Evolutionary conservation across 192 early-diverging fungal species (phyloP), one percentile per base, ranked within the genome.

Genomic region (Entomortierella parvispora): DNA sequence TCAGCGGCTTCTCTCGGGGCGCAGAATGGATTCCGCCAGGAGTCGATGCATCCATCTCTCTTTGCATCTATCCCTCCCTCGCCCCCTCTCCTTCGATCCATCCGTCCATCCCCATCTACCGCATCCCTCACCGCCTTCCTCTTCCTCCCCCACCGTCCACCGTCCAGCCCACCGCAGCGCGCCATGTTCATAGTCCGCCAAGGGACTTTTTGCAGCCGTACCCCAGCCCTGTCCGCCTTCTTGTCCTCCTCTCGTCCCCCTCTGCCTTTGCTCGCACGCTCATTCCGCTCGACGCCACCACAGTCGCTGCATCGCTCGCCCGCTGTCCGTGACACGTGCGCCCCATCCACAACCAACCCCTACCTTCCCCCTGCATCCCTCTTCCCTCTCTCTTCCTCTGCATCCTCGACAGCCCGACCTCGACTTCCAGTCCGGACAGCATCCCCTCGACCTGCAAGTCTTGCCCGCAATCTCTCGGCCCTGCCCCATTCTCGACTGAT

Each of bases 181-280:
- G 53, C 65, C 64, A 76, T 76, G 71, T 76, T 76, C 71, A 76
- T 66, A 62, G 71, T 68, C 71, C 65, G 71, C 70, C 55, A 53
- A 48, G 23, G 71, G 71, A 76, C 65, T 53, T 57, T 34, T 50
- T 59, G 50, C 32, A 34, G 44, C 61, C 11, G 23, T 37, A 18
- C 56, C 29, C 54, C 11, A 23, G 18, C 56, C 40, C 22, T 49
- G 7, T 26, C 32, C 4, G 4, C 67, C 18, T 45, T 42, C 14
- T 33, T 58, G 26, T 28, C 12, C 34, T 40, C 12, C 43, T 48
- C 59, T 10, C 32, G 29, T 3, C 26, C 34, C 32, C 44, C 51
- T 31, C n/a, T 15, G 47, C 47, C 12, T 43, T 26, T 46, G 47
- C 22, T 14, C 47, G n/a, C 22, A 15, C 47, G 22, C 47, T 40